Evolutionary conservation across 1,284 basidiomycete species (phyloP), one percentile per base, ranked within the genome.

Genomic region (Tylopilus sp.): DNA sequence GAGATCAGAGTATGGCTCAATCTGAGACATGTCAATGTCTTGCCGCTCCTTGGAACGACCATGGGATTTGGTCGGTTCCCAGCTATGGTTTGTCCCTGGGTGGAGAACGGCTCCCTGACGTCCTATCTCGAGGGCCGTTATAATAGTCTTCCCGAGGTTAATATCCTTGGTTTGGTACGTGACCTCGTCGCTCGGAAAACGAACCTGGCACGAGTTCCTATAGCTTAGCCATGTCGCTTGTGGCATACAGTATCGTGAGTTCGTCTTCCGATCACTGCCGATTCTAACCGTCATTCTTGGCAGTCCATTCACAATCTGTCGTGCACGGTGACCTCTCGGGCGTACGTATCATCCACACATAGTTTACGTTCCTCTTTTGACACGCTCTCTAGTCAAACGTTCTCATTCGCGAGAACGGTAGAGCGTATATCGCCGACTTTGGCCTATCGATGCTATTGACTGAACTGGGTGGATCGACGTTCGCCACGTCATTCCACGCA

Each of bases 401-500:
- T 6, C 40, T 51, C 15, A 37, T 51, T 26, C 28, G 18, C 20
- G 33, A 26, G 6, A 18, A 46, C 2, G 47, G 47, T 6, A 24
- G n/a, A 11, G 43, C 42, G 5, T 37, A 21, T 10, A 50, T 50
- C 15, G 24, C 48, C 15, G 56, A 55, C 18, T 57, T 57, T 39
- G 55, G 55, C 15, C 42, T 57, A 5, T 55, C 49, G 7, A 55
- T 36, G n/a, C 9, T 57, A 5, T 37, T 58, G 37, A 50, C 45
- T 5, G 43, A 52, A 36, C 49, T 52, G 1, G 39, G 42, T 1
- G 43, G 34, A 15, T 42, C 45, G 11, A 45, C 49, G 10, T 54
- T 57, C n/a, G 35, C 53, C 2, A 48, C 48, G 15, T 56, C 52
- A 0, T 68, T 61, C 7, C 62, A 58, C 6, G 58, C 60, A 9